Evolutionary conservation across 2,329 filamentous ascomycete genomes (phyloP).

Genomic region (Epichloe glyceriae): DNA sequence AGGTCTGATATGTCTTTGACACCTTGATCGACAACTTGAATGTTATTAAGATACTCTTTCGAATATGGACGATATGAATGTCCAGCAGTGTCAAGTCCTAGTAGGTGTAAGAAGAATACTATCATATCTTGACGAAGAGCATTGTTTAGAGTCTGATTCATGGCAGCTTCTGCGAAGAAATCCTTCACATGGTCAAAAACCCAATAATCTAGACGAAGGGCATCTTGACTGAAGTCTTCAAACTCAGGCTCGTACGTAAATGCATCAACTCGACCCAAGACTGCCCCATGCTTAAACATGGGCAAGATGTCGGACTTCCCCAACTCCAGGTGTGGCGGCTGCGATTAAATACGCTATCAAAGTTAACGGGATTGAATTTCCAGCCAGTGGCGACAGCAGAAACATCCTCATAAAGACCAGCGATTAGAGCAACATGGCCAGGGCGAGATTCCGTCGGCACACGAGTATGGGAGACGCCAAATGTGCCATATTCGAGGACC

Average conservation of each 20-base stretch:
- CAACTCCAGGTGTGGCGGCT: conserved; percentile 98
- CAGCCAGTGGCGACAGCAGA: conserved; percentile 94
- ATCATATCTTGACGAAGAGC: conserved; percentile 69
- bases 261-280: conserved; percentile 76
- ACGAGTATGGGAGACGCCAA: conserved; percentile 91
- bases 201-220: conserved; percentile 75
- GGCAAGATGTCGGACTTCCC: conserved; percentile 93
- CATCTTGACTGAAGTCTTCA: conserved; percentile 82
- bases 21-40: conserved; percentile 85
- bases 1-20: conserved; percentile 72
- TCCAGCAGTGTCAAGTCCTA: conserved; percentile 83
- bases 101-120: conserved; percentile 89
- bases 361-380: conserved; percentile 97
- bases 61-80: conserved; percentile 85
- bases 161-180: conserved; percentile 68
- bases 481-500: conserved; percentile 80
- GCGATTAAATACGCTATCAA: conserved; percentile 96
- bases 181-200: conserved; percentile 90
- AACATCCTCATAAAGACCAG: conserved; percentile 93
- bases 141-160: conserved; percentile 60
- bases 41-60: conserved; percentile 86
- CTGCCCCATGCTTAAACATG: conserved; percentile 93
- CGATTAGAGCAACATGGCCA: conserved; percentile 92
- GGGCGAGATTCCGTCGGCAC: conserved; percentile 94
- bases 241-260: conserved; percentile 70